These are phyloP conservation scores for Passiflora organensis DNA, from an alignment of 345 rosid genomes.

Conservation along the genomic window DNA sequence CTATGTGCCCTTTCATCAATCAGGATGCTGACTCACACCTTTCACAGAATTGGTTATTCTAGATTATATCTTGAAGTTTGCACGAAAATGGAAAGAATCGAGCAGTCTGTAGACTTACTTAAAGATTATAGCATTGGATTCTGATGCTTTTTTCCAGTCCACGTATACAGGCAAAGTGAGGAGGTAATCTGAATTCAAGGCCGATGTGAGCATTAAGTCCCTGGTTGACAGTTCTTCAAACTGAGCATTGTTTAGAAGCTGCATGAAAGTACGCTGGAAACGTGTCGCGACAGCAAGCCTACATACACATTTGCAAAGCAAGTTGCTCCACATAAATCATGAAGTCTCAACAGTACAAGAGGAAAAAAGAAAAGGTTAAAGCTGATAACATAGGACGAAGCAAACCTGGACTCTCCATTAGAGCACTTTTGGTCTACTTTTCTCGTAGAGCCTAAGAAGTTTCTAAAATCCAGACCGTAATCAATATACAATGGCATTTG, in stretches of 20 bases:
- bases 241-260: conserved; percentile 73
- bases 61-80: neutral
- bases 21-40: too few species aligned
- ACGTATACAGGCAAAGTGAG: conserved; percentile 84
- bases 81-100: neutral
- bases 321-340: conserved; percentile 1
- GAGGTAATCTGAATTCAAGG: conserved; percentile 87
- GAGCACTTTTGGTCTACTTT: conserved; percentile 33
- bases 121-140: conserved; percentile 85
- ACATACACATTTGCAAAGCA: conserved; percentile 17
- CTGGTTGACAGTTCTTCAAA: conserved; percentile 83
- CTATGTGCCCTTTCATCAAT: too few species aligned
- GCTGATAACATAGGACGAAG: too few species aligned
- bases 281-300: conserved; percentile 75
- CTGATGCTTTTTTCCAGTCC: conserved; percentile 85
- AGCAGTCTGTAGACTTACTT: conserved; percentile 36
- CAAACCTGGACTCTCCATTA: conserved; percentile 37
- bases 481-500: conserved; percentile 32
- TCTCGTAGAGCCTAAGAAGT: conserved; percentile 39
- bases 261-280: conserved; percentile 91
- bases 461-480: conserved; percentile 44
- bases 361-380: neutral
- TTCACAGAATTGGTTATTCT: neutral
- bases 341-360: neutral
- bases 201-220: conserved; percentile 82